These are phyloP conservation scores for Ustilago trichophora DNA, from an alignment of 1,284 basidiomycete genomes.

Conservation along the genomic window DNA sequence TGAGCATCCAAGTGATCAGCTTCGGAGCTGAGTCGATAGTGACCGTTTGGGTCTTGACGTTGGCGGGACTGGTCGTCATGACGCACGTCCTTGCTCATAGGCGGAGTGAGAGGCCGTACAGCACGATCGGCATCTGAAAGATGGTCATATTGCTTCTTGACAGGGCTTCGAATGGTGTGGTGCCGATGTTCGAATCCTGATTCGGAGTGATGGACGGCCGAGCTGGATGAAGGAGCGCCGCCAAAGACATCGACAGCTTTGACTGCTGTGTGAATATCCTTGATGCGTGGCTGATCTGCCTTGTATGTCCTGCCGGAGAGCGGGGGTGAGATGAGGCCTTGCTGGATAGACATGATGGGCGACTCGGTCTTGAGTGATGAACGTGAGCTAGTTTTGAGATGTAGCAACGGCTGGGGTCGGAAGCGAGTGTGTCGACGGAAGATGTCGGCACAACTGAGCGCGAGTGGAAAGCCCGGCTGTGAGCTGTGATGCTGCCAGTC, in stretches of 20 bases:
- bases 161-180: conserved; percentile 26
- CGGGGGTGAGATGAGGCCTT: conserved; percentile 36
- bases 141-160: conserved; percentile 24
- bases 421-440: too few species aligned
- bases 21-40: conserved; percentile 21
- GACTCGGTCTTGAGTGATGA: neutral
- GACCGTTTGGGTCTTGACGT: conserved; percentile 9
- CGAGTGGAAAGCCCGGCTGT: conserved; percentile 4
- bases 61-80: conserved; percentile 13
- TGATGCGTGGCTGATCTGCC: conserved; percentile 19
- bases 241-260: conserved; percentile 23
- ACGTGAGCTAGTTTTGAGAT: too few species aligned
- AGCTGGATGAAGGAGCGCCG: too few species aligned
- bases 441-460: too few species aligned
- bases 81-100: conserved; percentile 45
- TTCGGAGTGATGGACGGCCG: too few species aligned
- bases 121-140: conserved; percentile 15
- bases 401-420: too few species aligned
- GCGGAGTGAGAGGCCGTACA: conserved; percentile 30
- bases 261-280: conserved; percentile 11
- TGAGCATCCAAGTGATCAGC: conserved; percentile 4
- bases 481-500: neutral
- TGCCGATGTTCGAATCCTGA: conserved; percentile 9
- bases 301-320: conserved; percentile 32
- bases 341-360: conserved; percentile 34